Conservation (phyloP, 2,329 filamentous ascomycete species). For the Sclerotinia subarctica region DNA sequence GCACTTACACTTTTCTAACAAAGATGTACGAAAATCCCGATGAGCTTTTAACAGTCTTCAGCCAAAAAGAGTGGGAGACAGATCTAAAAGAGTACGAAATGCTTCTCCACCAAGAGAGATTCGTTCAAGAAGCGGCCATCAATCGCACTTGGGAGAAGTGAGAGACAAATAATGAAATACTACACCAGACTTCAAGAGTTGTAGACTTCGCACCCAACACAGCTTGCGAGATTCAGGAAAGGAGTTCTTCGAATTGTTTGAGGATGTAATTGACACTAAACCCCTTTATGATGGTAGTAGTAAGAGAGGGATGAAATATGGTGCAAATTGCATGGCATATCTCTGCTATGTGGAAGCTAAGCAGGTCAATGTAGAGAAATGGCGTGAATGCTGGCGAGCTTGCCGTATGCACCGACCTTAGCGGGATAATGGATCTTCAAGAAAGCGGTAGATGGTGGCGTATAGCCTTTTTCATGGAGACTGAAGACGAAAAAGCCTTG, state of each 20-base stretch:
- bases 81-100: not conserved
- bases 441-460: no score
- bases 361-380: not conserved
- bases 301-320: not conserved
- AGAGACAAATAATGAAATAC: no score
- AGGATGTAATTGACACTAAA: not conserved
- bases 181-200: not conserved
- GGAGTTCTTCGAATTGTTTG: not conserved
- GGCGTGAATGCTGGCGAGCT: not conserved
- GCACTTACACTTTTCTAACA: not conserved
- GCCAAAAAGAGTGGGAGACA: not conserved
- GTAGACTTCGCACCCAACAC: not conserved
- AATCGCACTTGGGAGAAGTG: not conserved
- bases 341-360: not conserved
- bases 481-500: no score
- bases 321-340: not conserved
- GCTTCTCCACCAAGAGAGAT: not conserved
- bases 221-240: not conserved
- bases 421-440: no score
- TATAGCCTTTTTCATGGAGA: no score
- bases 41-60: not conserved
- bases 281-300: not conserved
- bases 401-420: not conserved
- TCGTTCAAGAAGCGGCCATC: not conserved
- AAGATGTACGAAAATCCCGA: not conserved